These are phyloP conservation scores for Geoglossum glabrum DNA, from an alignment of 495 filamentous ascomycete species.

Conservation along the genomic window DNA sequence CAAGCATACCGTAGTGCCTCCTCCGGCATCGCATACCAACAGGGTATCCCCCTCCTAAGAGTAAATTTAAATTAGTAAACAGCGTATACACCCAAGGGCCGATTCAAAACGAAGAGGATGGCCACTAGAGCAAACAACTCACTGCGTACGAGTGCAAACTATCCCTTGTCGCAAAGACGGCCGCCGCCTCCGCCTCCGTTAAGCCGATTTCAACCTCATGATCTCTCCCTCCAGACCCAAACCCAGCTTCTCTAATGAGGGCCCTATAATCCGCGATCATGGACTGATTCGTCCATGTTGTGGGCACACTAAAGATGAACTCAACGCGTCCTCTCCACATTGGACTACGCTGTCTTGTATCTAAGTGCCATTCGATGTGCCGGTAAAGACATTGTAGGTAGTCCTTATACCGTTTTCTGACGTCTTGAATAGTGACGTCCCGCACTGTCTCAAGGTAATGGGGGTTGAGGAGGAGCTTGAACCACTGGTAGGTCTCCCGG, in stretches of 20 bases:
- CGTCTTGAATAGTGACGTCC: neutral
- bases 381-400: neutral
- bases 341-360: no score
- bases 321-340: neutral
- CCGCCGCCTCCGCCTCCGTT: neutral
- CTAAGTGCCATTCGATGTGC: neutral
- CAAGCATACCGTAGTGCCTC: neutral
- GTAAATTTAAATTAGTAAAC: neutral
- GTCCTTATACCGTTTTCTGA: neutral
- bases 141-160: neutral
- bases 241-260: neutral
- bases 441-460: no score
- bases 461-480: neutral
- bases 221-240: neutral
- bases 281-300: neutral
- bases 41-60: neutral
- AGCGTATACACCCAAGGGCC: neutral
- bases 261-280: neutral
- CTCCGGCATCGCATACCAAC: neutral
- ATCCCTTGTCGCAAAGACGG: neutral
- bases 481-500: neutral
- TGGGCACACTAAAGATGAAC: neutral
- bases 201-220: neutral
- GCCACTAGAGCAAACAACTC: neutral
- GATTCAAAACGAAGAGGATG: no score